Evolutionary conservation across 768 basidiomycete species (phyloP).

Genomic region (Pleurotus citrinopileatus): DNA sequence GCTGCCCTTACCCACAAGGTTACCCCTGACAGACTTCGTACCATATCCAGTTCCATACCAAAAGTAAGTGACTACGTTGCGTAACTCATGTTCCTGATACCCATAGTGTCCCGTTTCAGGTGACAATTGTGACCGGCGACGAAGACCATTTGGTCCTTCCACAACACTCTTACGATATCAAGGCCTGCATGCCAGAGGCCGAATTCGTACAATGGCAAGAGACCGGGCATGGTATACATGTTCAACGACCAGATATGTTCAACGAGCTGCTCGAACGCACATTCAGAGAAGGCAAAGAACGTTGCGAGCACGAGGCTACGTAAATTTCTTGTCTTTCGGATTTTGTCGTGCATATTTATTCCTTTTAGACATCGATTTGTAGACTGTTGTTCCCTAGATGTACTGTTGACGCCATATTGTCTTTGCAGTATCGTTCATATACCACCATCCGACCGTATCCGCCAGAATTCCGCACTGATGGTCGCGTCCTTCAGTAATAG

Average conservation of each 20-base stretch:
- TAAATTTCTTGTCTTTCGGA: not conserved
- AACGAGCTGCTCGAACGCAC: conserved; percentile 56
- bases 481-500: no score
- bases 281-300: conserved; percentile 46
- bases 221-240: conserved; percentile 62
- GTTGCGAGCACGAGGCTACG: not conserved
- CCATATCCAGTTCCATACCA: conserved; percentile 53
- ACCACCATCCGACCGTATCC: no score
- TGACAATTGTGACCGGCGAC: conserved; percentile 60
- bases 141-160: conserved; percentile 57
- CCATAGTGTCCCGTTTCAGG: not conserved
- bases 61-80: conserved; percentile 28
- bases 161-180: conserved; percentile 48
- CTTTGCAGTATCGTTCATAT: not conserved
- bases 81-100: not conserved
- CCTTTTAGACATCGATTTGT: no score
- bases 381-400: not conserved
- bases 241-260: conserved; percentile 47
- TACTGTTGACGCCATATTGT: not conserved
- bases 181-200: conserved; percentile 57
- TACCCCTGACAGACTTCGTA: conserved; percentile 39
- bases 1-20: conserved; percentile 67
- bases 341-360: not conserved
- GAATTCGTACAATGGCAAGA: conserved; percentile 55
- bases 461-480: no score